A percentile compares a stretch with the other conserved stretches of the same genome.
Evolutionary conservation across 2,329 filamentous ascomycete genomes (phyloP).

Genomic region (Ophiostoma australiae): DNA sequence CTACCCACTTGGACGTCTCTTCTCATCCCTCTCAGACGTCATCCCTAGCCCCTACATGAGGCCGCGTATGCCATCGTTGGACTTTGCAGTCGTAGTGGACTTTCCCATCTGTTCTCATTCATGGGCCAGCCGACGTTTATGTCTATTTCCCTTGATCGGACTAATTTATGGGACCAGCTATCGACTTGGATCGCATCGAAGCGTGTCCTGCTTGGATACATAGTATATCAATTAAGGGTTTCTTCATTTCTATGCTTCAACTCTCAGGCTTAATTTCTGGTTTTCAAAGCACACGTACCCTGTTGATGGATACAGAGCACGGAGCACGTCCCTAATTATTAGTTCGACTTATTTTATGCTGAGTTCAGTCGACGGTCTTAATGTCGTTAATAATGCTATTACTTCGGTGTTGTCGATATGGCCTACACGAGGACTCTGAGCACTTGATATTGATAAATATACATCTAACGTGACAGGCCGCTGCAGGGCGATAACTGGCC

Average conservation of each 20-base stretch:
- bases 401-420: too few relatives aligned
- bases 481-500: background rate
- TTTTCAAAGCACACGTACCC: too few relatives aligned
- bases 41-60: constrained; percentile 7
- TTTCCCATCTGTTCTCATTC: background rate
- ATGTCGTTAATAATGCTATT: too few relatives aligned
- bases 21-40: background rate
- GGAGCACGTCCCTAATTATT: too few relatives aligned
- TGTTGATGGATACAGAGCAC: too few relatives aligned
- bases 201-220: background rate
- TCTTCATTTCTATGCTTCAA: too few relatives aligned
- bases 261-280: too few relatives aligned
- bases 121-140: background rate
- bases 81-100: background rate
- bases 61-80: background rate
- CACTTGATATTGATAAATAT: background rate
- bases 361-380: too few relatives aligned
- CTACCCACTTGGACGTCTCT: background rate
- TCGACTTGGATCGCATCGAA: background rate
- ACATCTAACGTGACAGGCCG: background rate
- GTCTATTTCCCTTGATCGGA: background rate
- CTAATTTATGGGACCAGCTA: background rate
- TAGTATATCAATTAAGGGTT: background rate
- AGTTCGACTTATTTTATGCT: too few relatives aligned
- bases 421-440: too few relatives aligned